Base-by-base conservation (phyloP, 2,329 filamentous ascomycete genomes). In the Coniochaeta hoffmannii region DNA sequence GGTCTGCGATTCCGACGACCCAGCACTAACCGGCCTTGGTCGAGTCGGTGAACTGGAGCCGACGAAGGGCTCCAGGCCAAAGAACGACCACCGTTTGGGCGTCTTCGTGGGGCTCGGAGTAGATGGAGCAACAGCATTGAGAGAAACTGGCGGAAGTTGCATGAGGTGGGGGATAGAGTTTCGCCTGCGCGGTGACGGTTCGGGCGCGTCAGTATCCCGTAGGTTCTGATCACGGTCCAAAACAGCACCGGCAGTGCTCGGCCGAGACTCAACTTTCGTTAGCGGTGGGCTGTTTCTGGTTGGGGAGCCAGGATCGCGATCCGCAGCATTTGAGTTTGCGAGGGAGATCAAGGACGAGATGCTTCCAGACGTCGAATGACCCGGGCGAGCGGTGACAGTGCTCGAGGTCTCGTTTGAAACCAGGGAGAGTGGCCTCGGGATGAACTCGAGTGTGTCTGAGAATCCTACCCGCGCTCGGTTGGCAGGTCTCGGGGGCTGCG, bases 401-500 rank as follows among this genome's bases (percentile, higher is more conserved):
- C 86, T 91, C 49, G 90, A 87, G 0, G 89, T 90, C 67, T 94
- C 90, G 19, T 86, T 92, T 1, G 90, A 96, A 14, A 95, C 85
- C 19, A 92, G 76, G 1, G 92, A 96, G 17, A 95, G 72, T 0
- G 92, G 91, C 11, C 90, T 82, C 5, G 88, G 88, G 62, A 92
- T 92, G 59, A 88, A 91, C 68, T 95, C 89, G 28, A 95, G 77
- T 11, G 83, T 88, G 60, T 95, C 90, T 1, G 89, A 90, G 65
- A 96, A 96, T 1, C 88, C 89, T 49, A 96, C 90, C 12, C 88
- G 79, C 41, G 85, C 80, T 57, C 85, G 81, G 4, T 79, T 60
- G 0, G 53, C 46, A 8, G 62, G 57, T 32, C 59, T 65, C 1
- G 61, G 32, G 1, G 53, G 30, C 3, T 54, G 58, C 12, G 62